Evolutionary conservation across 352 stramenopile species (phyloP).

Genomic region (Phytophthora tentaculata): DNA sequence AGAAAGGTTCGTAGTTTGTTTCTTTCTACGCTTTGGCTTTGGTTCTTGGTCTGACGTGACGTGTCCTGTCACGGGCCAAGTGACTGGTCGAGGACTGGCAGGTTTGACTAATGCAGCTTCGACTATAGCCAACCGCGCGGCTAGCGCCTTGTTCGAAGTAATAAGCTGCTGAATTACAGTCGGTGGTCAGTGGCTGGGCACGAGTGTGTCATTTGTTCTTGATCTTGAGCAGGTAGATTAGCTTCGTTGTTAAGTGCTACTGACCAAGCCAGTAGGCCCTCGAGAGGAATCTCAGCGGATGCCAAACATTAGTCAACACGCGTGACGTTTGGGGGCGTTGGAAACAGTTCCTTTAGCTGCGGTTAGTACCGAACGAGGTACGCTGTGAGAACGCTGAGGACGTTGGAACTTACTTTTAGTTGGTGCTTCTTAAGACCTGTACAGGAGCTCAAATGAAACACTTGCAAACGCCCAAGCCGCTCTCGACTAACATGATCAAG

Average conservation of each 20-base stretch:
- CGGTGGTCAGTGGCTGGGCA: not conserved
- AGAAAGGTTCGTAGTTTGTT: conserved; percentile 1
- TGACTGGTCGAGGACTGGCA: not conserved
- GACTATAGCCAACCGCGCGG: not conserved
- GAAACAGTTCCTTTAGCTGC: conserved; percentile 5
- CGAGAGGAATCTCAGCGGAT: not conserved
- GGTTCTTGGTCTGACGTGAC: conserved; percentile 4
- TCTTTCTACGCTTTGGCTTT: conserved; percentile 8
- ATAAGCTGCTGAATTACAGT: conserved; percentile 20
- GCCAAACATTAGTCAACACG: conserved; percentile 7
- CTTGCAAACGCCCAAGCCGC: not conserved
- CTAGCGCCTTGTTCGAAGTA: not conserved
- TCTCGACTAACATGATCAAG: conserved; percentile 6
- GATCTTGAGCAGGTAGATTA: not conserved
- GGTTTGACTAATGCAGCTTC: conserved; percentile 1
- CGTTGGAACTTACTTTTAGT: conserved; percentile 3
- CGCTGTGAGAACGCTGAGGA: conserved; percentile 3
- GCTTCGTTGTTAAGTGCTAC: not conserved
- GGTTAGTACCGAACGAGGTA: conserved; percentile 13
- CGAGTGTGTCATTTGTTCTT: not conserved
- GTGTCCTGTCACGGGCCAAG: too few species aligned
- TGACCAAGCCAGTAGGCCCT: not conserved
- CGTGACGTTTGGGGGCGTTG: not conserved
- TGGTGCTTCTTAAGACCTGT: not conserved
- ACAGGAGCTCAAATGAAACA: conserved; percentile 1